Conservation (phyloP, 345 rosid genomes). For the Heritiera littoralis region DNA sequence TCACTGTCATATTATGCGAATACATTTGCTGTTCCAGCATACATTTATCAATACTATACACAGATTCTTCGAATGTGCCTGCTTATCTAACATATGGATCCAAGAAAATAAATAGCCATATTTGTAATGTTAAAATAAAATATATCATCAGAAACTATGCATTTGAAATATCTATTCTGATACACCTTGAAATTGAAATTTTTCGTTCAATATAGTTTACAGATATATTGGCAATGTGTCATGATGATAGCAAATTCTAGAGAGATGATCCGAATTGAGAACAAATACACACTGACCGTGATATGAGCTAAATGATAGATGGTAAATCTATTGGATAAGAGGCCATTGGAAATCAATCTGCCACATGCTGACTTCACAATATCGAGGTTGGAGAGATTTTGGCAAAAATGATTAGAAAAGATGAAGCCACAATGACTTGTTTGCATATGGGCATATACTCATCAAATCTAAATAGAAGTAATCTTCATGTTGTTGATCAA, state of each 20-base stretch:
- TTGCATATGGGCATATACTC: not conserved
- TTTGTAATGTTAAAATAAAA: too few relatives aligned
- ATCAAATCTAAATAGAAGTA: slow-evolving; percentile 31
- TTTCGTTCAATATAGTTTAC: not conserved
- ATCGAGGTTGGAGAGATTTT: not conserved
- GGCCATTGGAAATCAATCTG: not conserved
- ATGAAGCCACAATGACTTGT: not conserved
- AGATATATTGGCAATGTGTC: not conserved
- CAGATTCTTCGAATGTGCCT: too few relatives aligned
- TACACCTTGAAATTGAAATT: not conserved
- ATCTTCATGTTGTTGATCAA: slow-evolving; percentile 44
- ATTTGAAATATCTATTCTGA: not conserved
- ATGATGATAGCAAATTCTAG: too few relatives aligned
- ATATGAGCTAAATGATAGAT: not conserved
- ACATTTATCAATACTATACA: not conserved
- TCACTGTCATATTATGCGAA: too few relatives aligned
- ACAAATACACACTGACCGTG: not conserved
- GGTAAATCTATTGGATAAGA: not conserved
- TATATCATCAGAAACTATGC: not conserved
- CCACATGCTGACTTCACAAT: not conserved
- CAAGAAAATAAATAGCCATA: not conserved
- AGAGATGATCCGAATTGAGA: not conserved
- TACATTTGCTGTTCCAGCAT: not conserved
- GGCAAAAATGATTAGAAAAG: not conserved
- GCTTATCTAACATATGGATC: not conserved